Base-by-base conservation (phyloP, 495 filamentous ascomycete species). In the Annulohypoxylon maeteangense region DNA sequence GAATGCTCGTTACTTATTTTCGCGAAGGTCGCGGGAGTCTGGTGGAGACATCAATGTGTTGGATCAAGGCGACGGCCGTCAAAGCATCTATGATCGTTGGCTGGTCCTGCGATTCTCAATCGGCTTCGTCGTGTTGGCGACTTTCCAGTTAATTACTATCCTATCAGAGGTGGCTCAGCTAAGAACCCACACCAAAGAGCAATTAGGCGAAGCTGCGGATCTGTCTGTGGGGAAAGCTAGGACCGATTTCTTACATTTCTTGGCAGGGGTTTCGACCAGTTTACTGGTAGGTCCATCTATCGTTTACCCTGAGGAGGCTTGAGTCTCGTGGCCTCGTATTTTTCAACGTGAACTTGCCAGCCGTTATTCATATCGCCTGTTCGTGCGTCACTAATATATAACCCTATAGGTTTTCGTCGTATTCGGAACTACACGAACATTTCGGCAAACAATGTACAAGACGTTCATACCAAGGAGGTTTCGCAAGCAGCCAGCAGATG, bases 21-120 rank as follows among this genome's bases (percentile, higher is more conserved):
- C 71, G 1, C 51, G 74, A 22, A 64, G 47, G 8, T 78, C 75
- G 25, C 71, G 70, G 31, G 38, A 63, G 12, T 23, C 42, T 1
- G 67, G 71, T 1, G 51, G 55, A 27, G 58, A 68, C 12, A 69
- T 71, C 27, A 60, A 70, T 50, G 64, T 65, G 22, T 50, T 66
- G 5, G 65, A 75, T 18, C 59, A n/a, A 36, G 65, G 67, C 63
- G 40, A 72, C 48, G 54, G 62, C 16, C 42, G 58, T 47, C 66
- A 70, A 38, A 76, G 64, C 65, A 82, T 83, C n/a, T 86, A 86
- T 54, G 83, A 85, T 70, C 76, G 75, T 14, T 83, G 82, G 76
- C 74, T 85, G 10, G 72, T 85, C 7, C 68, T 82, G 2, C 78
- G 84, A 18, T 86, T 85, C 62, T 76, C 80, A 1, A 78, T 84